Evolutionary conservation across 2,329 filamentous ascomycete genomes (phyloP).

Genomic region (Penicillium sp.): DNA sequence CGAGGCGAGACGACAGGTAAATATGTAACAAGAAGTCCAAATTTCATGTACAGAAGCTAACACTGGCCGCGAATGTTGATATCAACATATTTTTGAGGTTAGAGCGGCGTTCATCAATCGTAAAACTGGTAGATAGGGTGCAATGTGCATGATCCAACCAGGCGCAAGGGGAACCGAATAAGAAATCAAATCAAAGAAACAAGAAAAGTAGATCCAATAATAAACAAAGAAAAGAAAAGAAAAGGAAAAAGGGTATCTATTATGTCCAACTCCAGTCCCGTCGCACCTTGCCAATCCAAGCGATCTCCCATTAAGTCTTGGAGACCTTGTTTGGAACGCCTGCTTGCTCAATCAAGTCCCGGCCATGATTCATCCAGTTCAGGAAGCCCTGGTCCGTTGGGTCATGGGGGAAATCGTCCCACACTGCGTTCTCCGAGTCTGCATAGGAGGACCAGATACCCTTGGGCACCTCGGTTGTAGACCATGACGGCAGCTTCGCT

Average conservation of each 20-base stretch:
- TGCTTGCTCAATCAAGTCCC: slow-evolving; percentile 41
- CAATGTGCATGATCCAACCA: slow-evolving; percentile 12
- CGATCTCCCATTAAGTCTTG: slow-evolving; percentile 12
- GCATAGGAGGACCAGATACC: slow-evolving; percentile 45
- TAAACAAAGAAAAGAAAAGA: slow-evolving; percentile 15
- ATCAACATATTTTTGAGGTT: slow-evolving; percentile 4
- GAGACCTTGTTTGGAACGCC: slow-evolving; percentile 36
- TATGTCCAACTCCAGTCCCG: slow-evolving; percentile 30
- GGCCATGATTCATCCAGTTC: slow-evolving; percentile 42
- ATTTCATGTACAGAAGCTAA: slow-evolving; percentile 16
- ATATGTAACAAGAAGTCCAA: slow-evolving; percentile 9
- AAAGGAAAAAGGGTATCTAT: slow-evolving; percentile 38
- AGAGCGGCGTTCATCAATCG: slow-evolving; percentile 25
- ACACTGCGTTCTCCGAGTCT: slow-evolving; percentile 41
- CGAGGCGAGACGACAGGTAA: background rate
- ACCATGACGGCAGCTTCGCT: slow-evolving; percentile 45
- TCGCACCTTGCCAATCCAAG: slow-evolving; percentile 7
- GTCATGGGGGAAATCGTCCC: slow-evolving; percentile 45
- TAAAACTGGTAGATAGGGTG: slow-evolving; percentile 7
- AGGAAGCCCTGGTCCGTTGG: slow-evolving; percentile 42
- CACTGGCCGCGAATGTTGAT: background rate
- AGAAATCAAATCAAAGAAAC: background rate
- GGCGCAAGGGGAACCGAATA: background rate
- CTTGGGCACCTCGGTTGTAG: slow-evolving; percentile 36
- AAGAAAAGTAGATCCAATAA: slow-evolving; percentile 3